Evolutionary conservation across 2,329 filamentous ascomycete species (phyloP).

Genomic region (Trichoderma afroharzianum): DNA sequence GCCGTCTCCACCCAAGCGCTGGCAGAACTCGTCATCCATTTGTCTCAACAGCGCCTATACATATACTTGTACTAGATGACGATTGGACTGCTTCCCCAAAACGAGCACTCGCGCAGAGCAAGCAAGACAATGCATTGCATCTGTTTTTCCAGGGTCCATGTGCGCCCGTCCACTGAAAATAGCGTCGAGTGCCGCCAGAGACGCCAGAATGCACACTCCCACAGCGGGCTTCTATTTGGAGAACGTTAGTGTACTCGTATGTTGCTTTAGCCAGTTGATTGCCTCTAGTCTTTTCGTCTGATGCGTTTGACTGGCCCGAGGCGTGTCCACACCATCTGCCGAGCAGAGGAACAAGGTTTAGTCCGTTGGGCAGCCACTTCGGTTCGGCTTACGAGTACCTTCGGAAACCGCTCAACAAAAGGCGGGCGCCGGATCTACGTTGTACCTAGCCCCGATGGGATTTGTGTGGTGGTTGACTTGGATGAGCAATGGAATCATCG

Average conservation of each 20-base stretch:
- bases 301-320: conserved; percentile 2
- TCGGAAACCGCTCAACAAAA: not conserved
- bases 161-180: not conserved
- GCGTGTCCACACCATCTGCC: conserved; percentile 2
- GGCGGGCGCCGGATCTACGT: not conserved
- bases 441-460: not conserved
- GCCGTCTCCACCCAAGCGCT: conserved; percentile 5
- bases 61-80: not conserved
- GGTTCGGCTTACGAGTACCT: conserved; percentile 2
- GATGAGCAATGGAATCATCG: no score
- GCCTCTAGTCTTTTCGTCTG: not conserved
- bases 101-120: not conserved
- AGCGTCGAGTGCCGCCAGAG: not conserved
- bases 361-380: conserved; percentile 4
- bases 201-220: conserved; percentile 1
- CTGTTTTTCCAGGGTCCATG: not conserved
- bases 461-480: not conserved
- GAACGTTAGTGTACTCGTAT: no score
- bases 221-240: not conserved
- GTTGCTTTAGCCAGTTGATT: not conserved
- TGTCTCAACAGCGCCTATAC: not conserved
- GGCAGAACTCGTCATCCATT: conserved; percentile 7
- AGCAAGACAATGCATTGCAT: not conserved
- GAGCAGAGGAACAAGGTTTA: conserved; percentile 11
- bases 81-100: not conserved